Evolutionary conservation across 371 early-diverging fungal species (phyloP).

Genomic region (Syncephalastrum monosporum): DNA sequence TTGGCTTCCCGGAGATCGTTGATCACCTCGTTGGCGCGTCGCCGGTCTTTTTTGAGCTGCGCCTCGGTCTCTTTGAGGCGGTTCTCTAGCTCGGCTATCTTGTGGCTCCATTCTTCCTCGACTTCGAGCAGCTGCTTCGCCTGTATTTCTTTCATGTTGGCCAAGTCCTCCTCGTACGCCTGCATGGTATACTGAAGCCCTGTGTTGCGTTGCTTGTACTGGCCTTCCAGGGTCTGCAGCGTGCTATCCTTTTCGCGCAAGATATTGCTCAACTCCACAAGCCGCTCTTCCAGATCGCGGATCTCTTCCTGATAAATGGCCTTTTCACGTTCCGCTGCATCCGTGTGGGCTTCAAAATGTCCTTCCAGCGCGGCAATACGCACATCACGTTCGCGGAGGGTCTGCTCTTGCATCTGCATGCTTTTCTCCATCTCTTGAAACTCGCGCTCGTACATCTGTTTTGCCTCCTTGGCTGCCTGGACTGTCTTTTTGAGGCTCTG

Average conservation of each 20-base stretch:
- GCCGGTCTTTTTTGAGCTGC: slow-evolving; percentile 18
- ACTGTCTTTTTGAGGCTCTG: slow-evolving; percentile 14
- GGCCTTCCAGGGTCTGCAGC: slow-evolving; percentile 16
- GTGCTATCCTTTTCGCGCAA: slow-evolving; percentile 22
- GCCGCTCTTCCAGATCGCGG: slow-evolving; percentile 24
- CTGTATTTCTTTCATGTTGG: slow-evolving; percentile 20
- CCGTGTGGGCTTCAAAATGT: slow-evolving; percentile 31
- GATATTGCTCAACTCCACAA: slow-evolving; percentile 8
- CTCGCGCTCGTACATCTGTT: slow-evolving; percentile 19
- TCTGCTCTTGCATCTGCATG: slow-evolving; percentile 26
- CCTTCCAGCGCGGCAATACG: slow-evolving; percentile 38
- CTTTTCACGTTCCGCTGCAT: slow-evolving; percentile 36
- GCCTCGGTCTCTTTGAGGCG: slow-evolving; percentile 20
- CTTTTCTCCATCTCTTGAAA: slow-evolving; percentile 16
- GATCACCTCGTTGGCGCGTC: slow-evolving; percentile 25
- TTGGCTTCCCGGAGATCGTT: slow-evolving; percentile 16
- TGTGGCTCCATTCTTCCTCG: slow-evolving; percentile 24
- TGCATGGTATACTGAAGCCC: slow-evolving; percentile 11
- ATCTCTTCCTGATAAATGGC: slow-evolving; percentile 32
- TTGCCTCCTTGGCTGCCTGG: slow-evolving; percentile 17
- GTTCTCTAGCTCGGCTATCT: slow-evolving; percentile 14
- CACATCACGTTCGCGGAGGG: slow-evolving; percentile 36
- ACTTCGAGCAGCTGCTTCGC: slow-evolving; percentile 18
- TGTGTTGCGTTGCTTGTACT: slow-evolving; percentile 11
- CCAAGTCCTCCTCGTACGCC: slow-evolving; percentile 15